Evolutionary conservation across 768 basidiomycete genomes (phyloP), one percentile per base, ranked within the genome.

Genomic region (Russula lepida): DNA sequence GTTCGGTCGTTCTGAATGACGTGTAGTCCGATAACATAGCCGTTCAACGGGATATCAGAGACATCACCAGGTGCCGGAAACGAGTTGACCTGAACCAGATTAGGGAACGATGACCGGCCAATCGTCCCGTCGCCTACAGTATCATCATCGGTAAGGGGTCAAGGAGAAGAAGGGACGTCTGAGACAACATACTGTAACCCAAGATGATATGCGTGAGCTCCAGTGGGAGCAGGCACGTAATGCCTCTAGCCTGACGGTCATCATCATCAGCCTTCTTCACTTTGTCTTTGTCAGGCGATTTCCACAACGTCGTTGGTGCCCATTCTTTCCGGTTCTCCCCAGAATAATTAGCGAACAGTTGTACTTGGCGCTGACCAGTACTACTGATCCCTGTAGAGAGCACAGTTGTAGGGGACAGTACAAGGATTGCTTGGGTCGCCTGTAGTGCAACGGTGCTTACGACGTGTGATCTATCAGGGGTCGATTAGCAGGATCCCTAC

Each of bases 201-300:
- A 85, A 72, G 35, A 92, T 65, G 27, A 93, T 74, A 0, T 71
- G 57, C 37, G 84, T 80, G 0, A 82, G 71, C 48, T 84, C 84
- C 8, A 92, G 68, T 5, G 86, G 83, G 30, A 74, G 65, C 28
- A 68, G 62, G 27, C 60, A 66, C 2, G 72, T 68, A 0, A 71
- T 53, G 23, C 58, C 55, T n/a, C 61, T 57, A 23, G 21, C 11
- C 13, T 56, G 37, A 12, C 7, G 8, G 13, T 56, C 37, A 12
- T 17, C 11, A 13, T 56, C 43, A 12, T 54, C 53, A 9, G 64
- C 25, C 37, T 11, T 39, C 39, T 52, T 41, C 13, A 25, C 54
- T 19, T 67, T 61, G 13, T 56, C 54, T 19, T 67, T 61, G 13
- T 56, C 33, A 12, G 54, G 55, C 1, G 68, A 66, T 58, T 70